Evolutionary conservation across 2,329 filamentous ascomycete genomes (phyloP).

Genomic region (Colletotrichum melonis): DNA sequence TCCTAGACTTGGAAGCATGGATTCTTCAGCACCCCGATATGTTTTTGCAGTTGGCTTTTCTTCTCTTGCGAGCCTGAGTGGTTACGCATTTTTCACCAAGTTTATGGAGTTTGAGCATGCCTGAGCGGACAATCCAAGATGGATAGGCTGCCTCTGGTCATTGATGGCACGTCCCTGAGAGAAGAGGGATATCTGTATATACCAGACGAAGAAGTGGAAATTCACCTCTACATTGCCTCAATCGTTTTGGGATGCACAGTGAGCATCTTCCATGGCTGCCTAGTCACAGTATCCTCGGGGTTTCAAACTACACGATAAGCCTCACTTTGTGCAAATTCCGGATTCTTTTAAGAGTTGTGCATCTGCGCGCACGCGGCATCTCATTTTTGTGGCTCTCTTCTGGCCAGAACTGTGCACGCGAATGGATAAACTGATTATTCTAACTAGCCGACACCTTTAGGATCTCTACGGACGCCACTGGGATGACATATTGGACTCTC

Average conservation of each 20-base stretch:
- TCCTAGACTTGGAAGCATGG: constrained; percentile 21
- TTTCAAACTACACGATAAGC: too few relatives aligned
- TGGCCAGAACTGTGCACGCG: not conserved
- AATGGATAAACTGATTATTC: not conserved
- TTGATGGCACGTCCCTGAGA: not conserved
- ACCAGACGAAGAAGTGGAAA: constrained; percentile 26
- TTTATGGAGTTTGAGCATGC: constrained; percentile 15
- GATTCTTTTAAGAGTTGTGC: not conserved
- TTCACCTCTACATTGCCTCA: constrained; percentile 20
- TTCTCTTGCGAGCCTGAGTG: constrained; percentile 20
- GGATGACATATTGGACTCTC: not conserved
- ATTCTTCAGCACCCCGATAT: constrained; percentile 6
- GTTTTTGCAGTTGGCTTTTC: constrained; percentile 17
- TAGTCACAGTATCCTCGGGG: not conserved
- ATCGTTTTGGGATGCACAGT: not conserved
- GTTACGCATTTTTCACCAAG: constrained; percentile 10
- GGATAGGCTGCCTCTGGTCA: constrained; percentile 1
- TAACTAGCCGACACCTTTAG: not conserved
- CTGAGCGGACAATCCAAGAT: not conserved
- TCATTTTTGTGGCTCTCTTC: not conserved
- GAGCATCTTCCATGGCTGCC: not conserved
- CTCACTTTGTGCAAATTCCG: not conserved
- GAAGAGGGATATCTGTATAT: constrained; percentile 25
- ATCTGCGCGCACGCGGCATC: not conserved
- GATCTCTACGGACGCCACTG: not conserved